Conservation (phyloP, 805 yeast genomes). For the Candida odintsovae region DNA sequence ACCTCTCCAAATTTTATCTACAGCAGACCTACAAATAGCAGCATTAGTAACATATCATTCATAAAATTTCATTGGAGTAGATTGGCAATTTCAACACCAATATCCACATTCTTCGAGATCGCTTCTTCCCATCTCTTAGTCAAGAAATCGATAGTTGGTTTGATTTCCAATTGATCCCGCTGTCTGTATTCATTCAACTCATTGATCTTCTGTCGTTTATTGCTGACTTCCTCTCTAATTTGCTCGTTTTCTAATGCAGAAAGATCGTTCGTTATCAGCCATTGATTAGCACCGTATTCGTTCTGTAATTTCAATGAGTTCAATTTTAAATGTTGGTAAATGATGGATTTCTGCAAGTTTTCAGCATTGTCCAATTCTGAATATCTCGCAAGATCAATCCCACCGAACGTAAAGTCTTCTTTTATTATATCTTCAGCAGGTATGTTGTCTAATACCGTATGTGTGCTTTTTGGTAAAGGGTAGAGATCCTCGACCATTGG, state of each 20-base stretch:
- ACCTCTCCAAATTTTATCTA: too few species aligned
- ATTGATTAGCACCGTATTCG: slow-evolving; percentile 31
- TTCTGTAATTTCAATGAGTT: slow-evolving; percentile 34
- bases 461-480: not conserved
- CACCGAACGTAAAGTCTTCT: slow-evolving; percentile 1
- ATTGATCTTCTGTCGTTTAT: slow-evolving; percentile 38
- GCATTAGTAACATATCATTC: too few species aligned
- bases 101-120: slow-evolving; percentile 24
- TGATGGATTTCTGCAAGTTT: slow-evolving; percentile 18
- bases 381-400: slow-evolving; percentile 4
- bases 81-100: slow-evolving; percentile 31
- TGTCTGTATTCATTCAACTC: slow-evolving; percentile 38
- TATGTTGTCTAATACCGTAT: not conserved
- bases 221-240: slow-evolving; percentile 24
- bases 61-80: not conserved
- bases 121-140: slow-evolving; percentile 45
- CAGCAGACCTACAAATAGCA: too few species aligned
- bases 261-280: slow-evolving; percentile 31
- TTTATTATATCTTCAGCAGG: not conserved
- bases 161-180: slow-evolving; percentile 35
- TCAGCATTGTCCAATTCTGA: slow-evolving; percentile 19
- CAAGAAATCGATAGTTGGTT: slow-evolving; percentile 40
- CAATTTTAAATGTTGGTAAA: slow-evolving; percentile 27
- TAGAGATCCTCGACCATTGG: not conserved
- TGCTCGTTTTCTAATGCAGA: slow-evolving; percentile 25